These are phyloP conservation scores for Vigna trinervia DNA, from an alignment of 306 rosid genomes.

Conservation along the genomic window DNA sequence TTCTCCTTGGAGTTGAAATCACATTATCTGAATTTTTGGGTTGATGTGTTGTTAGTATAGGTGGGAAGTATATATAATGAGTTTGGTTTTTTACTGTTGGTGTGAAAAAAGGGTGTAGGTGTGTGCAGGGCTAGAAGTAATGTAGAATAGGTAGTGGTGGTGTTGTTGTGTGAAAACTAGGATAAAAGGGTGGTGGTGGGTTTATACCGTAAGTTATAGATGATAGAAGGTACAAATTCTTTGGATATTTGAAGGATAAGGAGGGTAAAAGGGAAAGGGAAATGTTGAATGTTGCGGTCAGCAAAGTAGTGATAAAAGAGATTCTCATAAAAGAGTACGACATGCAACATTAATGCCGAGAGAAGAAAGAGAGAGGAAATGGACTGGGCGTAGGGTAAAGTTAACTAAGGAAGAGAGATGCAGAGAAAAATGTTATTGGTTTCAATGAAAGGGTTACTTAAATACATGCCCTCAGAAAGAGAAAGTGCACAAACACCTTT, in stretches of 20 bases:
- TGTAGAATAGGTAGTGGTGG: constrained; percentile 30
- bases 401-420: constrained; percentile 47
- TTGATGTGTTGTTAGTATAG: too few species aligned
- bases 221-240: constrained; percentile 21
- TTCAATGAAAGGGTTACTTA: constrained; percentile 52
- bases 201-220: constrained; percentile 34
- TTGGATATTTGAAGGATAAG: constrained; percentile 34
- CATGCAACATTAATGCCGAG: constrained; percentile 50
- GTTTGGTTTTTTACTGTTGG: not conserved
- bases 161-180: constrained; percentile 33
- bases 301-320: constrained; percentile 53
- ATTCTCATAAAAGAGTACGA: constrained; percentile 60
- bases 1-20: too few species aligned
- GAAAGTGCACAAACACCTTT: constrained; percentile 52
- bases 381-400: constrained; percentile 53
- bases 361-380: constrained; percentile 44
- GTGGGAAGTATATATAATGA: too few species aligned
- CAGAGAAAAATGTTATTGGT: constrained; percentile 55
- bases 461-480: constrained; percentile 51
- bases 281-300: constrained; percentile 49
- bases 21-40: too few species aligned
- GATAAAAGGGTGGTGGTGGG: constrained; percentile 32
- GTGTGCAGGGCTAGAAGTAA: constrained; percentile 39
- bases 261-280: constrained; percentile 42
- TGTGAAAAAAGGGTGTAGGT: constrained; percentile 34